Evolutionary conservation across 2,329 filamentous ascomycete genomes (phyloP).

Genomic region (Fusarium luffae): DNA sequence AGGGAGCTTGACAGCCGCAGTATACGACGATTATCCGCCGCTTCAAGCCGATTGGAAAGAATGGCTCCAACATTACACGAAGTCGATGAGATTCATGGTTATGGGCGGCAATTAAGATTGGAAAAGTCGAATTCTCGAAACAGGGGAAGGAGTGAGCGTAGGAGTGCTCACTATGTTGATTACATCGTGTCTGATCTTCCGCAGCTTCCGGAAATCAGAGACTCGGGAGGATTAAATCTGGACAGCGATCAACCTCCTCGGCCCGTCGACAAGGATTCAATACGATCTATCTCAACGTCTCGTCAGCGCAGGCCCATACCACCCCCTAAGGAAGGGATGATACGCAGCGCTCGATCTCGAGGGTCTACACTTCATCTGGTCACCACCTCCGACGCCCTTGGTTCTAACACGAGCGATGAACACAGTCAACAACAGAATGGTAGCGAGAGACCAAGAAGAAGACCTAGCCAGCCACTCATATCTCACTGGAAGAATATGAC

Average conservation of each 20-base stretch:
- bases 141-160: constrained; percentile 80
- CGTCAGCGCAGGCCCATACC: constrained; percentile 79
- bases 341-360: constrained; percentile 76
- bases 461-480: constrained; percentile 68
- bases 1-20: constrained; percentile 84
- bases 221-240: constrained; percentile 57
- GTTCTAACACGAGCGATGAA: constrained; percentile 47
- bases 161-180: constrained; percentile 74
- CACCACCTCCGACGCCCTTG: constrained; percentile 67
- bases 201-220: constrained; percentile 73
- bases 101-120: constrained; percentile 57
- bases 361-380: constrained; percentile 90
- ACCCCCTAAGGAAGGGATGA: constrained; percentile 83
- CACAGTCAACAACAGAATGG: constrained; percentile 47
- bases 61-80: constrained; percentile 81
- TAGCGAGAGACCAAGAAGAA: constrained; percentile 63
- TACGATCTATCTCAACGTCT: constrained; percentile 81
- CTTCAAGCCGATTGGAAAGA: constrained; percentile 86
- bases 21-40: constrained; percentile 84
- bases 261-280: constrained; percentile 81
- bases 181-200: constrained; percentile 79
- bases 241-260: constrained; percentile 69
- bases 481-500: constrained; percentile 73
- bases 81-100: constrained; percentile 79
- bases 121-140: constrained; percentile 67